Conservation (phyloP, 768 basidiomycete genomes). For the Lentinus tigrinus region DNA sequence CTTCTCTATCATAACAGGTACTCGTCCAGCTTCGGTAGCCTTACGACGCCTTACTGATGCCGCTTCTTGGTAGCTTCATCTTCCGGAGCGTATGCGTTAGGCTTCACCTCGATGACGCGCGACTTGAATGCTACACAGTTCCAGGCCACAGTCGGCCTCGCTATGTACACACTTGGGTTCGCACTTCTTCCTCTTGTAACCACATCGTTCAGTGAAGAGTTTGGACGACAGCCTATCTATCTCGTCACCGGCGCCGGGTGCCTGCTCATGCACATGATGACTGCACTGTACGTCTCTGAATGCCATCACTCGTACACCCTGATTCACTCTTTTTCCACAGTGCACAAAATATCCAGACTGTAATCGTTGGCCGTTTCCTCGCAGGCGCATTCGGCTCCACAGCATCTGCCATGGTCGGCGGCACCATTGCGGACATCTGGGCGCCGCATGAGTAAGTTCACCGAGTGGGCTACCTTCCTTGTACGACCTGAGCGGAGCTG, state of each 20-base stretch:
- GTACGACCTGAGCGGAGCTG: not conserved
- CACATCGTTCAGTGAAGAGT: slow-evolving; percentile 72
- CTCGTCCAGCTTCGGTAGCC: slow-evolving; percentile 13
- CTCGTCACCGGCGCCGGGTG: slow-evolving; percentile 50
- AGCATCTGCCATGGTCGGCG: slow-evolving; percentile 70
- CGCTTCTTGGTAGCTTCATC: slow-evolving; percentile 40
- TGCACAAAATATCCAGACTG: slow-evolving; percentile 51
- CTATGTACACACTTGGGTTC: slow-evolving; percentile 59
- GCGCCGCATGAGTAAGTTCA: slow-evolving; percentile 50
- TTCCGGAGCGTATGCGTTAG: slow-evolving; percentile 53
- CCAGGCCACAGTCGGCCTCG: slow-evolving; percentile 35
- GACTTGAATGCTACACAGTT: slow-evolving; percentile 35
- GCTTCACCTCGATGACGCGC: slow-evolving; percentile 53
- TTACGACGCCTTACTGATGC: not conserved
- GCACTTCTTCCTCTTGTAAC: slow-evolving; percentile 62
- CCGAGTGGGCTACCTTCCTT: not conserved
- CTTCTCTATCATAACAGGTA: slow-evolving; percentile 49
- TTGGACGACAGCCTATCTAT: slow-evolving; percentile 64
- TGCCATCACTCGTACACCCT: not conserved
- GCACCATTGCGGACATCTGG: slow-evolving; percentile 76
- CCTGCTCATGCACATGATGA: slow-evolving; percentile 47
- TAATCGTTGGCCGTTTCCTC: slow-evolving; percentile 65
- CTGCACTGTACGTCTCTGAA: slow-evolving; percentile 35
- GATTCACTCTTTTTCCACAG: too few species aligned
- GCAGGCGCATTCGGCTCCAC: slow-evolving; percentile 69